A percentile compares a stretch with the other conserved stretches of the same genome.
Conservation (phyloP, 345 rosid genomes). For the Passiflora organensis region DNA sequence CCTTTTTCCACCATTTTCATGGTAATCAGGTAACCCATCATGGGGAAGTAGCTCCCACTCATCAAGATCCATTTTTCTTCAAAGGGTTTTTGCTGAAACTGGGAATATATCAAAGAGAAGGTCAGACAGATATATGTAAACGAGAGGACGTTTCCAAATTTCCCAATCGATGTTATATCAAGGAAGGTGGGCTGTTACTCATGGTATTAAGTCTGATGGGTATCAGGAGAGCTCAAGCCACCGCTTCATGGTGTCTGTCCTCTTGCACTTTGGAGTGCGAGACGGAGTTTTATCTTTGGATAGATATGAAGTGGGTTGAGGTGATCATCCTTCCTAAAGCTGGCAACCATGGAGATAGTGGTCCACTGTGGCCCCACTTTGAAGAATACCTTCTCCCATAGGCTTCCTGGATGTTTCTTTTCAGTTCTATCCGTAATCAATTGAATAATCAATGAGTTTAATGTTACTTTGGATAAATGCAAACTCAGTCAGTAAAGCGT, state of each 20-base stretch:
- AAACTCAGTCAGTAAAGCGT: background rate
- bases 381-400: constrained; percentile 13
- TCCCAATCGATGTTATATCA: constrained; percentile 27
- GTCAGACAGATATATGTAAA: background rate
- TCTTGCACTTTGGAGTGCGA: constrained; percentile 17
- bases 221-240: constrained; percentile 23
- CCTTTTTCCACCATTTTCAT: constrained; percentile 33
- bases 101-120: constrained; percentile 4
- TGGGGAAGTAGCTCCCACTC: constrained; percentile 85
- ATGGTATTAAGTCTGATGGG: constrained; percentile 18
- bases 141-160: no score
- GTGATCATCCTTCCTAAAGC: constrained; percentile 32
- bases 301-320: background rate
- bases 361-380: constrained; percentile 31
- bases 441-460: background rate
- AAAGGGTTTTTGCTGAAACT: no score
- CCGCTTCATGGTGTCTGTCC: constrained; percentile 33
- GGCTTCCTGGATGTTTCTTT: constrained; percentile 24
- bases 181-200: constrained; percentile 23
- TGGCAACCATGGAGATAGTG: constrained; percentile 21
- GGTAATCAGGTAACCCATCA: constrained; percentile 39
- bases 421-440: constrained; percentile 4
- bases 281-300: background rate
- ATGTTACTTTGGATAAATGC: background rate
- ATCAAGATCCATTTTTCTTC: constrained; percentile 61